Evolutionary conservation across 2,329 filamentous ascomycete species (phyloP).

Genomic region (Xylaria sp.): DNA sequence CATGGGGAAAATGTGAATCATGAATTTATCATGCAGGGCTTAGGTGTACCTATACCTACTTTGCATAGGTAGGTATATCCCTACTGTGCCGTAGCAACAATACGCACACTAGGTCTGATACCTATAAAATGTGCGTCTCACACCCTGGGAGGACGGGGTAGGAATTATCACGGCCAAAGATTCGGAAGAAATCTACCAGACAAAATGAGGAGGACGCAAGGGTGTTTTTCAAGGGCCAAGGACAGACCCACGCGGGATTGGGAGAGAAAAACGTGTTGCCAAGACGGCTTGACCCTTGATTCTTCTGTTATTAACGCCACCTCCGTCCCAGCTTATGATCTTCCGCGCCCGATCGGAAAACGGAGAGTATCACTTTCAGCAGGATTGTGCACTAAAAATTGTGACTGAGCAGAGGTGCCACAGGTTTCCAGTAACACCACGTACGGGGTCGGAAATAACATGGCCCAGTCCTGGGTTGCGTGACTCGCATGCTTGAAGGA

Average conservation of each 20-base stretch:
- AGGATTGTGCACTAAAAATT: neutral
- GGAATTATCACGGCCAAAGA: neutral
- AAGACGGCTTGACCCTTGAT: slow-evolving; percentile 34
- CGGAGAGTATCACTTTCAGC: slow-evolving; percentile 11
- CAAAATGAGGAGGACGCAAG: slow-evolving; percentile 4
- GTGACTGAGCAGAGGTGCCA: neutral
- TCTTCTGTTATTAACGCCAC: slow-evolving; percentile 17
- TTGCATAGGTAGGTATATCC: neutral
- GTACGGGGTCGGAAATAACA: slow-evolving; percentile 25
- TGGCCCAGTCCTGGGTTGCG: slow-evolving; percentile 5
- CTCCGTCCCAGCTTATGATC: slow-evolving; percentile 10
- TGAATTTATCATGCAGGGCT: slow-evolving; percentile 20
- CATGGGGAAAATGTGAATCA: slow-evolving; percentile 19
- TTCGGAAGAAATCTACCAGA: slow-evolving; percentile 5
- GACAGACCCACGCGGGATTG: slow-evolving; percentile 30
- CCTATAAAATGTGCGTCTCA: slow-evolving; percentile 5
- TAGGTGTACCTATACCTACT: neutral
- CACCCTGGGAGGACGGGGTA: neutral
- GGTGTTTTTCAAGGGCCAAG: slow-evolving; percentile 23
- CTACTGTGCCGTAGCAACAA: neutral
- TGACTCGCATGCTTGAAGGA: slow-evolving; percentile 2
- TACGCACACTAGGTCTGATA: neutral
- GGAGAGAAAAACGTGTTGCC: slow-evolving; percentile 35
- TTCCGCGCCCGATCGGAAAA: slow-evolving; percentile 14
- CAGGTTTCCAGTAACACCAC: neutral